phyloP scores from a whole-genome alignment of 306 rosid genomes.

The Vigna nakashimae region DNA sequence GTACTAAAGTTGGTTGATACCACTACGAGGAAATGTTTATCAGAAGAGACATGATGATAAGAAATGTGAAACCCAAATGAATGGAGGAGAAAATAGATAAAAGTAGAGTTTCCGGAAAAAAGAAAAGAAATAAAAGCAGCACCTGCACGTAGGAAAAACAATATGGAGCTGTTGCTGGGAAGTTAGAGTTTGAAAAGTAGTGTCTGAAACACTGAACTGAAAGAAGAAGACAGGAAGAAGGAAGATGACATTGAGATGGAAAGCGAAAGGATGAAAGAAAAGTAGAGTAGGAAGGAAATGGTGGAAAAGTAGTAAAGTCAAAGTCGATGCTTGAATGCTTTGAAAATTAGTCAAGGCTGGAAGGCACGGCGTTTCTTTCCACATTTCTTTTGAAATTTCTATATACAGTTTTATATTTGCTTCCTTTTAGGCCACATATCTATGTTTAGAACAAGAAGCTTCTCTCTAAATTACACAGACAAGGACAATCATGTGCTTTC shows the following conservation, averaged over 20 bases:
- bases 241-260: neutral
- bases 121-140: slow-evolving; percentile 1
- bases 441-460: too few relatives aligned
- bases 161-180: neutral
- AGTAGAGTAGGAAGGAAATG: slow-evolving; percentile 40
- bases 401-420: neutral
- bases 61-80: slow-evolving; percentile 4
- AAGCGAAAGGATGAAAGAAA: slow-evolving; percentile 29
- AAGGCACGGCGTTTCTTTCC: slow-evolving; percentile 59
- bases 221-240: neutral
- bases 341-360: slow-evolving; percentile 69
- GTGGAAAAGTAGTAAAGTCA: slow-evolving; percentile 84
- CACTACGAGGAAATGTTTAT: slow-evolving; percentile 39
- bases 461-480: too few relatives aligned
- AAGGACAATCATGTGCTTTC: too few relatives aligned
- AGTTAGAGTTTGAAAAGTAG: slow-evolving; percentile 62
- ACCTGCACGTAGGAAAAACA: slow-evolving; percentile 37
- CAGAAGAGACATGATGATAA: neutral
- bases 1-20: slow-evolving; percentile 48
- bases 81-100: neutral
- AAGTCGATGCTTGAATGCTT: slow-evolving; percentile 58
- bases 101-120: neutral
- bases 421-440: too few relatives aligned
- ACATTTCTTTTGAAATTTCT: neutral
- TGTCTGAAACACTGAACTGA: neutral